Percentiles rank a stretch among this genome's conserved stretches.
Conservation (phyloP, 768 basidiomycete species). For the Phlebiopsis flavidoalba region DNA sequence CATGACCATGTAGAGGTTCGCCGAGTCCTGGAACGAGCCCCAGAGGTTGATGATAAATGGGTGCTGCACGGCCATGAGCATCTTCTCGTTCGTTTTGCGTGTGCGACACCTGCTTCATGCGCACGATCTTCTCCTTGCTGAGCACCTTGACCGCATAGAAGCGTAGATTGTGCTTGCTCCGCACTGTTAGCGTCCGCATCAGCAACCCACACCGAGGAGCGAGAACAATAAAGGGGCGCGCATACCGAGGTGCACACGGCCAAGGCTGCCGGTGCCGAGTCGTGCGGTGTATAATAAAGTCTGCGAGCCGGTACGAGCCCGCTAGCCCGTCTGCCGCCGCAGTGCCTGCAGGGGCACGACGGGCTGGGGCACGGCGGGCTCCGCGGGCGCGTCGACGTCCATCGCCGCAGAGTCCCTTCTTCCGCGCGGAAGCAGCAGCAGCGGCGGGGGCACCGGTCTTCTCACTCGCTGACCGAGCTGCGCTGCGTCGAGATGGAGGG, state of each 20-base stretch:
- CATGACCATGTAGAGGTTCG: slow-evolving; percentile 98
- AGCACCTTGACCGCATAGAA: slow-evolving; percentile 96
- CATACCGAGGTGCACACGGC: slow-evolving; percentile 87
- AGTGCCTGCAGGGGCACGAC: slow-evolving; percentile 28
- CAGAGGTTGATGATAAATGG: slow-evolving; percentile 95
- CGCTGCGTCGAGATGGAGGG: slow-evolving; percentile 66
- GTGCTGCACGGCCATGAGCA: slow-evolving; percentile 82
- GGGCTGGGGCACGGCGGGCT: slow-evolving; percentile 9
- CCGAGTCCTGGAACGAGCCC: slow-evolving; percentile 89
- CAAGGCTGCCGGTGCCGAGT: slow-evolving; percentile 96
- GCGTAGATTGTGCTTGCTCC: slow-evolving; percentile 90
- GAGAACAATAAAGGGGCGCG: neutral
- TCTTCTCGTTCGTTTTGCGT: slow-evolving; percentile 92
- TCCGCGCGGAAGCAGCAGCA: too few species aligned
- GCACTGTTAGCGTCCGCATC: slow-evolving; percentile 42
- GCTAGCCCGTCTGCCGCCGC: slow-evolving; percentile 53
- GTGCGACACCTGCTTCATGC: slow-evolving; percentile 93
- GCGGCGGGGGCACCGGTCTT: slow-evolving; percentile 25
- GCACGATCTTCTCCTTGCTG: slow-evolving; percentile 88
- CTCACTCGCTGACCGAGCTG: slow-evolving; percentile 50
- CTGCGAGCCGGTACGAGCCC: slow-evolving; percentile 65
- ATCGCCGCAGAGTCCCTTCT: neutral
- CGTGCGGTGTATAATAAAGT: slow-evolving; percentile 79
- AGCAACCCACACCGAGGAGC: neutral
- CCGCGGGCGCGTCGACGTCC: slow-evolving; percentile 6